Conservation (phyloP, 306 rosid genomes). For the Inga oerstediana region DNA sequence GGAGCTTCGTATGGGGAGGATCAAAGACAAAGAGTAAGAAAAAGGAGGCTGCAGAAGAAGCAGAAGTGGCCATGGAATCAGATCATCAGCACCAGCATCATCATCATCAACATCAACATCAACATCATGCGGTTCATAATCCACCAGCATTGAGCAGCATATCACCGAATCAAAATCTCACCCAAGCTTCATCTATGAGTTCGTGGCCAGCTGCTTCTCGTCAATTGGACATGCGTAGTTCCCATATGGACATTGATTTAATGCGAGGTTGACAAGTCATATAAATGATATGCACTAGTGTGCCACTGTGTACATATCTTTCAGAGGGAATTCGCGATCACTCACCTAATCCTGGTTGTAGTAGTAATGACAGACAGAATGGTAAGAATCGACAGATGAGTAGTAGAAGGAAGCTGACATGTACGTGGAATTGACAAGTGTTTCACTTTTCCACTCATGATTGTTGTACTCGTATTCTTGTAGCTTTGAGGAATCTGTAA, state of each 20-base stretch:
- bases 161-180: slow-evolving; percentile 56
- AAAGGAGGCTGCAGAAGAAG: slow-evolving; percentile 55
- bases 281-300: slow-evolving; percentile 26
- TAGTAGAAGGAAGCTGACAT: slow-evolving; percentile 56
- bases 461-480: slow-evolving; percentile 55
- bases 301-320: slow-evolving; percentile 39
- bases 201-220: slow-evolving; percentile 76
- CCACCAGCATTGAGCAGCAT: slow-evolving; percentile 50
- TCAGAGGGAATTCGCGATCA: slow-evolving; percentile 34
- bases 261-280: slow-evolving; percentile 75
- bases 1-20: slow-evolving; percentile 91
- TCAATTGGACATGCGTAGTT: slow-evolving; percentile 74
- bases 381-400: slow-evolving; percentile 45
- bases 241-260: slow-evolving; percentile 89
- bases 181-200: slow-evolving; percentile 57
- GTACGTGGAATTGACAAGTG: slow-evolving; percentile 24
- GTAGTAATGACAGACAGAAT: slow-evolving; percentile 41
- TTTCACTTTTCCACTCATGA: slow-evolving; percentile 46
- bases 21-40: slow-evolving; percentile 70
- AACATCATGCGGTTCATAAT: slow-evolving; percentile 43
- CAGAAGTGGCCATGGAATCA: slow-evolving; percentile 57
- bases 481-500: slow-evolving; percentile 41
- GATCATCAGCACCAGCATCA: slow-evolving; percentile 56
- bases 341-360: slow-evolving; percentile 55
- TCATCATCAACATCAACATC: neutral